phyloP scores from a whole-genome alignment of 2,329 filamentous ascomycete species.

The Apiospora marii region DNA sequence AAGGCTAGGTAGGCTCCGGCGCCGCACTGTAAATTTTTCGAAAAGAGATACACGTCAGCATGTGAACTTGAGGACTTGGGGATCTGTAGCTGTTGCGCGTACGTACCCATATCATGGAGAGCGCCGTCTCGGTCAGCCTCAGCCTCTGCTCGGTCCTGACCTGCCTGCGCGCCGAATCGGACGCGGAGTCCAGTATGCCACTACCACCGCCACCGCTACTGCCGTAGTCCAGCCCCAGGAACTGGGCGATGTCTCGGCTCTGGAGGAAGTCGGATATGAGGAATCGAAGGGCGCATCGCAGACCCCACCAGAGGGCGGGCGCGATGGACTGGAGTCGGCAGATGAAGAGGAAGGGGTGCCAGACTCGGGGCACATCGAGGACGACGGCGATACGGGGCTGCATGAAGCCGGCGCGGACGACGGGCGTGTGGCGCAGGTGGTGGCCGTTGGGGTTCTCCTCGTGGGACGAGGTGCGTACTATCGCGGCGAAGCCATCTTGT shows the following conservation, averaged over 20 bases:
- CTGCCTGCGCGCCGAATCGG: constrained; percentile 30
- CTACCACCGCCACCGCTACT: constrained; percentile 37
- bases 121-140: constrained; percentile 71
- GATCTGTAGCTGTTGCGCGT: constrained; percentile 29
- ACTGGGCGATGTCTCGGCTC: constrained; percentile 34
- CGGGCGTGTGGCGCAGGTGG: constrained; percentile 27
- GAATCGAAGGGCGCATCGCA: constrained; percentile 73
- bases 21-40: constrained; percentile 64
- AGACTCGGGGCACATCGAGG: constrained; percentile 74
- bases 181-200: not conserved
- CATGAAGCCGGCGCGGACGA: constrained; percentile 55
- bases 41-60: constrained; percentile 19
- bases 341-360: constrained; percentile 77
- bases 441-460: constrained; percentile 6
- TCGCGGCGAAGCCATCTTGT: constrained; percentile 1
- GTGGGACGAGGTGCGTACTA: constrained; percentile 10
- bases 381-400: constrained; percentile 82
- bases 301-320: constrained; percentile 75
- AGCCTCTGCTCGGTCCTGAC: constrained; percentile 56
- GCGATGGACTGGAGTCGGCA: constrained; percentile 76
- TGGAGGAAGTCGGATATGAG: constrained; percentile 66
- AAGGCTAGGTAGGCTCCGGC: constrained; percentile 81
- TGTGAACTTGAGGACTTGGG: not conserved
- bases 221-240: constrained; percentile 39
- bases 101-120: constrained; percentile 78